A percentile compares a stretch with the other conserved stretches of the same genome.
These are phyloP conservation scores for Sclerotinia minor DNA, from an alignment of 2,329 filamentous ascomycete genomes.

Conservation along the genomic window DNA sequence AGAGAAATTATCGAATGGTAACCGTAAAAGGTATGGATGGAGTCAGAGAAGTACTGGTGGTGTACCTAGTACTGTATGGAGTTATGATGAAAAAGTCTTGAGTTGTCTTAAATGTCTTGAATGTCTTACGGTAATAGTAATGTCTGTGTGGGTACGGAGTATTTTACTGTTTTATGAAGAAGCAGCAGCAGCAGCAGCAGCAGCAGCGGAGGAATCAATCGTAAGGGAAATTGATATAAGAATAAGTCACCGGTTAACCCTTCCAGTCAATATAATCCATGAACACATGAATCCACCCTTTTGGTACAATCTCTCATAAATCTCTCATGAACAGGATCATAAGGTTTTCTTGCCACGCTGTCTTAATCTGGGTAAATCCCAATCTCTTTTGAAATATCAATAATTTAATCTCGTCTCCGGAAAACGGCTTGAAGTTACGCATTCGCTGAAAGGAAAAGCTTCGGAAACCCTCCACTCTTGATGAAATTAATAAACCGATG, in stretches of 20 bases:
- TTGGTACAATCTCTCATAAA: background rate
- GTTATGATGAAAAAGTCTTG: background rate
- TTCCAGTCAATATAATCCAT: too few species aligned
- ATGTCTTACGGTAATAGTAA: conserved; percentile 4
- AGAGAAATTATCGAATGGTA: background rate
- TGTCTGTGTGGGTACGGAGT: background rate
- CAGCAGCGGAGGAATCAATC: too few species aligned
- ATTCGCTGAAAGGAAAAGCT: background rate
- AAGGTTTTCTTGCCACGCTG: conserved; percentile 6
- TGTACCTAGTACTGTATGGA: too few species aligned
- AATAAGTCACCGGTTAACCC: too few species aligned
- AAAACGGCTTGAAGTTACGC: background rate
- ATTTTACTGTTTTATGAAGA: background rate
- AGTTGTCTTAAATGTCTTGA: background rate
- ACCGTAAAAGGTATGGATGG: background rate
- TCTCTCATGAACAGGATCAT: background rate
- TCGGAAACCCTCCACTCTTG: conserved; percentile 16
- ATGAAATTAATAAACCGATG: conserved; percentile 5
- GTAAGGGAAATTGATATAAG: too few species aligned
- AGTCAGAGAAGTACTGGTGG: background rate
- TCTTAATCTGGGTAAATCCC: conserved; percentile 10
- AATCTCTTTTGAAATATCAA: background rate
- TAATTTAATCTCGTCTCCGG: conserved; percentile 18
- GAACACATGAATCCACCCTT: conserved; percentile 1
- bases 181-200: background rate